Evolutionary conservation across 2,329 filamentous ascomycete genomes (phyloP), one percentile per base, ranked within the genome.

Genomic region (Diaporthe eres): DNA sequence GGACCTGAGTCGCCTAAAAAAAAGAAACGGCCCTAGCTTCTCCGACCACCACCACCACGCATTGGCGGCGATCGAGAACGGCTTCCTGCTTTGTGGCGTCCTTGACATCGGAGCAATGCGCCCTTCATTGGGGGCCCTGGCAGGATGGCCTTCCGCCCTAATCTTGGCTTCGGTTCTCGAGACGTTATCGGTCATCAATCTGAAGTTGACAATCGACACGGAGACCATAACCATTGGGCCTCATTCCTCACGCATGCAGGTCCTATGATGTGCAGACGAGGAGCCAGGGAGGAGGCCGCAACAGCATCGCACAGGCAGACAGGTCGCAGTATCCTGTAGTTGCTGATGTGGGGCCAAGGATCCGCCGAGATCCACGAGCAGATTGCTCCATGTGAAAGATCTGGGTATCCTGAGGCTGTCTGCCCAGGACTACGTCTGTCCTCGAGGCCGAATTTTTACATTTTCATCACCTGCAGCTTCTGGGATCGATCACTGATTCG

Each of bases 61-160:
- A 44, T 49, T 34, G n/a, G n/a, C 44, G 31, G 51, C 49, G 17
- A 61, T 47, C 17, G 71, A 47, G 57, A 49, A 76, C 75, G 75
- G 75, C 75, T 76, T 70, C 63, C 49, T 76, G 72, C 72, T 77
- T 78, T 68, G 79, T 80, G 58, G 78, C 78, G 42, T 77, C 78
- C 31, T 74, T 74, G 74, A 79, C 79, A 58, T 71, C 67, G 22
- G 78, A 74, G 37, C 77, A 77, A 12, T 77, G 51, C 42, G 34
- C 39, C 17, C 55, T 63, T 63, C 28, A 34, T 74, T 65, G 51
- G 71, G 39, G 61, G 17, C 19, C 12, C 28, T 61, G n/a, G 17
- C 44, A 44, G 63, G 17, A 10, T 37, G n/a, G 5, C n/a, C 25
- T 19, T 25, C 44, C 13, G 25, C 65, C 28, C 34, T 19, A 22